phyloP scores from a whole-genome alignment of 2,329 filamentous ascomycete genomes.

The Aschersonia sp. region DNA sequence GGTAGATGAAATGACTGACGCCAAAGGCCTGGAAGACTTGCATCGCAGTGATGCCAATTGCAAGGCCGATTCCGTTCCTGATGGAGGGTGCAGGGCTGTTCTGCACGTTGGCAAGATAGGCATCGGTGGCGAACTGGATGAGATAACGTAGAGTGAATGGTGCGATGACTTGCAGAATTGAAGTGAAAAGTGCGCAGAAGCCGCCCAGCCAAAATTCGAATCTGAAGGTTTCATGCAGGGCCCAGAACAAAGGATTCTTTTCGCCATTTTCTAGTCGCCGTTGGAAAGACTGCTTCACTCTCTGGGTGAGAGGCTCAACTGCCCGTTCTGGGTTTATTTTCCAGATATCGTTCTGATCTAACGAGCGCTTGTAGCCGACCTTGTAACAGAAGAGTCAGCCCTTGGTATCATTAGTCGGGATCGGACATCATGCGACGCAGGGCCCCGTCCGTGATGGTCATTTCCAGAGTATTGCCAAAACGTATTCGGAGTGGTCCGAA shows the following conservation, averaged over 20 bases:
- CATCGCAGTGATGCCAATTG: constrained; percentile 73
- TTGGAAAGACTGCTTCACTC: constrained; percentile 53
- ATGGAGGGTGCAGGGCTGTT: constrained; percentile 48
- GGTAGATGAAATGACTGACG: constrained; percentile 84
- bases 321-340: constrained; percentile 68
- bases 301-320: constrained; percentile 53
- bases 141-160: constrained; percentile 78
- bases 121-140: constrained; percentile 70
- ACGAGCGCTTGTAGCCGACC: constrained; percentile 70
- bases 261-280: constrained; percentile 51
- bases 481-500: too few relatives aligned
- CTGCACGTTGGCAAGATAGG: constrained; percentile 48
- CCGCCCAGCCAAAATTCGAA: constrained; percentile 76
- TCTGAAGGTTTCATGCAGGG: constrained; percentile 75
- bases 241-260: constrained; percentile 61
- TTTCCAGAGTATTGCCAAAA: too few relatives aligned
- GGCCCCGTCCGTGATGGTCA: too few relatives aligned
- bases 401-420: too few relatives aligned
- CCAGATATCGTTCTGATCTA: constrained; percentile 82
- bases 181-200: constrained; percentile 57
- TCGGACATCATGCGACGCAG: too few relatives aligned
- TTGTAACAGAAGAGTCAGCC: constrained; percentile 14
- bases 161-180: constrained; percentile 63
- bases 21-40: constrained; percentile 68
- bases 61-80: constrained; percentile 64